Conservation (phyloP, 1,284 basidiomycete species). For the Ceratobasidium sp. region DNA sequence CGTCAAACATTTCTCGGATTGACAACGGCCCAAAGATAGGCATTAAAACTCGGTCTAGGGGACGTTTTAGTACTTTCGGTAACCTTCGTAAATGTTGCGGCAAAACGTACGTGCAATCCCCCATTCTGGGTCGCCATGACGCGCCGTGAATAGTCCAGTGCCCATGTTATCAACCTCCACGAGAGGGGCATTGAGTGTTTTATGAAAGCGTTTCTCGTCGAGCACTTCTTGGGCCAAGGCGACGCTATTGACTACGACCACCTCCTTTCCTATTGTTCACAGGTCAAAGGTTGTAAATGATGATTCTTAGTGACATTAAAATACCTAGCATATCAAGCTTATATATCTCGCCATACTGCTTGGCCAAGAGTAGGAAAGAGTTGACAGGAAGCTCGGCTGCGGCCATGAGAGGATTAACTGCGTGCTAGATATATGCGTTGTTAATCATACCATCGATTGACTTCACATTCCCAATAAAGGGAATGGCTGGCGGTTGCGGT, state of each 20-base stretch:
- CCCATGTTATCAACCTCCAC: constrained; percentile 61
- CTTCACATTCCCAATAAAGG: constrained; percentile 62
- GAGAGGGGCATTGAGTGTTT: constrained; percentile 59
- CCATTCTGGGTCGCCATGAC: constrained; percentile 65
- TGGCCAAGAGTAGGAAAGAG: constrained; percentile 60
- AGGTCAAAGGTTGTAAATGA: neutral
- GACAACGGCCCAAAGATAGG: constrained; percentile 66
- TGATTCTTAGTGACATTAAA: constrained; percentile 40
- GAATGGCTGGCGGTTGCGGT: constrained; percentile 61
- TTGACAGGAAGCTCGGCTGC: constrained; percentile 53
- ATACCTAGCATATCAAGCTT: constrained; percentile 61
- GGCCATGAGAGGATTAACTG: neutral
- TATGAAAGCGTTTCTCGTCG: constrained; percentile 64
- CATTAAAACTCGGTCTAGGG: constrained; percentile 66
- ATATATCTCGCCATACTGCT: constrained; percentile 66
- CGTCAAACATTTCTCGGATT: constrained; percentile 65
- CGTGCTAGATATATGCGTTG: neutral
- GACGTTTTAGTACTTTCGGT: too few species aligned
- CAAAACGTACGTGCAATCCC: constrained; percentile 61
- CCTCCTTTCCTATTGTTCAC: constrained; percentile 52
- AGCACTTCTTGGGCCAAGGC: constrained; percentile 63
- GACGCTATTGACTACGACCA: constrained; percentile 59
- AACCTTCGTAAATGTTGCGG: too few species aligned
- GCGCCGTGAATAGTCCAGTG: constrained; percentile 65
- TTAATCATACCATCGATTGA: constrained; percentile 50